Evolutionary conservation across 257 asterid species (phyloP).

Genomic region (Haberlea rhodopensis): DNA sequence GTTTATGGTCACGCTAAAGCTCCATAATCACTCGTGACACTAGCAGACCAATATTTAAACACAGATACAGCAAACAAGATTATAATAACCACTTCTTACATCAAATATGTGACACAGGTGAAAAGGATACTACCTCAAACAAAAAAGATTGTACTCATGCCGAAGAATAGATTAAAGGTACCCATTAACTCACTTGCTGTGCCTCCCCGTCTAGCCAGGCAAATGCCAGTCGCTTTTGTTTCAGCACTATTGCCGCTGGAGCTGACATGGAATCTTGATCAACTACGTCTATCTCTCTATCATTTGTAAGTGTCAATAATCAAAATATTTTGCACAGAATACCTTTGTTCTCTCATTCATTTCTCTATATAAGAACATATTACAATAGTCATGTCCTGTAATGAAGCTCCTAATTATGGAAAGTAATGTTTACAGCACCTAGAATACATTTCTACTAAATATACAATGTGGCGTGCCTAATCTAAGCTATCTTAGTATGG

Average conservation of each 20-base stretch:
- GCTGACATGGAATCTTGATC: slow-evolving; percentile 51
- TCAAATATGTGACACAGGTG: neutral
- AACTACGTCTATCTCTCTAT: slow-evolving; percentile 37
- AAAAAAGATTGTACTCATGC: slow-evolving; percentile 11
- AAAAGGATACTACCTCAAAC: slow-evolving; percentile 3
- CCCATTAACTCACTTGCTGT: slow-evolving; percentile 57
- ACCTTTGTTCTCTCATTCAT: too few relatives aligned
- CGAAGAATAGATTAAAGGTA: slow-evolving; percentile 4
- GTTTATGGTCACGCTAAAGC: neutral
- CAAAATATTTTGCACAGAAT: too few relatives aligned
- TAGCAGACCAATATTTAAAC: neutral
- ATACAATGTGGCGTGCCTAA: too few relatives aligned
- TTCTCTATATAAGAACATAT: too few relatives aligned
- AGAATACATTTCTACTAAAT: too few relatives aligned
- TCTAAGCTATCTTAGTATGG: too few relatives aligned
- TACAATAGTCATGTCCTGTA: too few relatives aligned
- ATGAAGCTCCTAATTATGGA: too few relatives aligned
- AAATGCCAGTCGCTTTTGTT: slow-evolving; percentile 72
- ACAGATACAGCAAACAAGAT: neutral
- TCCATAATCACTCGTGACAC: neutral
- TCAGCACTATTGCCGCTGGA: slow-evolving; percentile 58
- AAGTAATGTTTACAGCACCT: too few relatives aligned
- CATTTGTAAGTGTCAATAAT: slow-evolving; percentile 51
- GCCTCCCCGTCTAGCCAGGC: slow-evolving; percentile 99
- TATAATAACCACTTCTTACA: neutral